Percentiles rank a stretch among this genome's conserved stretches.
These are phyloP conservation scores for Meyerozyma elateridarum DNA, from an alignment of 1,139 yeast species.

Conservation along the genomic window DNA sequence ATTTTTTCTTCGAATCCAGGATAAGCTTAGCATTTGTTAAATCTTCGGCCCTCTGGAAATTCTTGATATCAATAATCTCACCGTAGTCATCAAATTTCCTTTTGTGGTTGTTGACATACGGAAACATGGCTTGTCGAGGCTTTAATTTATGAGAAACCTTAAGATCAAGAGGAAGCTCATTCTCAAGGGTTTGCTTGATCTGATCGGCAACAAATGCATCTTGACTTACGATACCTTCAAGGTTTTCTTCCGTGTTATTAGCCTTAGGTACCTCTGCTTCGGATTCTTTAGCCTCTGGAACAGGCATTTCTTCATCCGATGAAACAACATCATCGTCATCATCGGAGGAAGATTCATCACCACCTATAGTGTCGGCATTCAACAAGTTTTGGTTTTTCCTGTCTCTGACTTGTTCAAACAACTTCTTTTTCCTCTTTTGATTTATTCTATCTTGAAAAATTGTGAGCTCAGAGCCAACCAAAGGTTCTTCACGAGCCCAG, in stretches of 20 bases:
- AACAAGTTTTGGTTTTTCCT: conserved; percentile 52
- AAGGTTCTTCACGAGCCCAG: conserved; percentile 43
- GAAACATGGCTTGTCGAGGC: conserved; percentile 76
- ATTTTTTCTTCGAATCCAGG: conserved; percentile 22
- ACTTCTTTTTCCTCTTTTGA: conserved; percentile 35
- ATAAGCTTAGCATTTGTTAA: conserved; percentile 33
- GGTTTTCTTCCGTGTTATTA: conserved; percentile 6
- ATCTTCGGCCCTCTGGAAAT: conserved; percentile 61
- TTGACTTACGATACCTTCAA: conserved; percentile 34
- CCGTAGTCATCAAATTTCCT: conserved; percentile 84
- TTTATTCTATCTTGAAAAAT: conserved; percentile 45
- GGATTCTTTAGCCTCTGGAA: conserved; percentile 10
- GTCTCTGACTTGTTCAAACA: conserved; percentile 51
- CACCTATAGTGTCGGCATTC: conserved; percentile 36
- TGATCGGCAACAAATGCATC: conserved; percentile 41
- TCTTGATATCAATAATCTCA: conserved; percentile 57
- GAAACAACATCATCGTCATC: conserved; percentile 27
- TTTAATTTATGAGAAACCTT: conserved; percentile 53
- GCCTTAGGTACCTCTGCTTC: conserved; percentile 10
- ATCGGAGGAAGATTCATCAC: conserved; percentile 36
- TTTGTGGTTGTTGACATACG: conserved; percentile 45
- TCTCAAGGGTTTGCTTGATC: conserved; percentile 34
- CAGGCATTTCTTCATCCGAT: conserved; percentile 10
- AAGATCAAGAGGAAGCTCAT: conserved; percentile 51
- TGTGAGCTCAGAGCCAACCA: conserved; percentile 47